Percentiles rank a stretch among this genome's conserved stretches.
These are phyloP conservation scores for Pichia nanzhaoensis DNA, from an alignment of 805 yeast genomes.

Conservation along the genomic window DNA sequence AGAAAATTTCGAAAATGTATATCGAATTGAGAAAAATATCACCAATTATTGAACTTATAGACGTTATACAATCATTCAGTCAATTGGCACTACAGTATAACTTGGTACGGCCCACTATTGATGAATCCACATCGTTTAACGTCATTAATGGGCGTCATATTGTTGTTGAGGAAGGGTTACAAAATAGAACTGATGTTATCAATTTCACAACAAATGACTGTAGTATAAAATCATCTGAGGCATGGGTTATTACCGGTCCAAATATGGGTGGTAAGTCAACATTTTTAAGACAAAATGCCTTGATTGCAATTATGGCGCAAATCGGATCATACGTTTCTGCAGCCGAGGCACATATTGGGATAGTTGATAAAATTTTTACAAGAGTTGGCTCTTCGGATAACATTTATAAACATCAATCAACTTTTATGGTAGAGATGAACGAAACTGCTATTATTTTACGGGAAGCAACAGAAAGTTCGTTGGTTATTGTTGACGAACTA, in stretches of 20 bases:
- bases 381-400: slow-evolving; percentile 85
- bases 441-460: slow-evolving; percentile 69
- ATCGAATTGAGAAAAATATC: slow-evolving; percentile 40
- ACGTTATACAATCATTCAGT: slow-evolving; percentile 69
- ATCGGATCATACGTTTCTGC: slow-evolving; percentile 74
- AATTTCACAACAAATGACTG: slow-evolving; percentile 46
- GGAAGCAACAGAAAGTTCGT: slow-evolving; percentile 57
- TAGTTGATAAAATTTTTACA: slow-evolving; percentile 74
- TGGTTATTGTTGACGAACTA: slow-evolving; percentile 79
- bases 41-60: slow-evolving; percentile 56
- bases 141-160: slow-evolving; percentile 72
- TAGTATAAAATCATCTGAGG: slow-evolving; percentile 21
- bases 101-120: slow-evolving; percentile 60
- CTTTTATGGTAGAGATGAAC: slow-evolving; percentile 90
- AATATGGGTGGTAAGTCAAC: slow-evolving; percentile 87
- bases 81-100: slow-evolving; percentile 59
- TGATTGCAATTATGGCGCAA: slow-evolving; percentile 63
- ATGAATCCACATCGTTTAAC: slow-evolving; percentile 38
- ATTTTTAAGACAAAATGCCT: slow-evolving; percentile 65
- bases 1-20: slow-evolving; percentile 38
- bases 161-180: slow-evolving; percentile 75
- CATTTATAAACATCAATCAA: slow-evolving; percentile 69
- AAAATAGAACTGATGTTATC: slow-evolving; percentile 28
- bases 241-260: slow-evolving; percentile 79
- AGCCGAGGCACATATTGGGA: slow-evolving; percentile 51